Evolutionary conservation across 331 rosid species (phyloP), one percentile per base, ranked within the genome.

Genomic region (Acacia pycnantha): DNA sequence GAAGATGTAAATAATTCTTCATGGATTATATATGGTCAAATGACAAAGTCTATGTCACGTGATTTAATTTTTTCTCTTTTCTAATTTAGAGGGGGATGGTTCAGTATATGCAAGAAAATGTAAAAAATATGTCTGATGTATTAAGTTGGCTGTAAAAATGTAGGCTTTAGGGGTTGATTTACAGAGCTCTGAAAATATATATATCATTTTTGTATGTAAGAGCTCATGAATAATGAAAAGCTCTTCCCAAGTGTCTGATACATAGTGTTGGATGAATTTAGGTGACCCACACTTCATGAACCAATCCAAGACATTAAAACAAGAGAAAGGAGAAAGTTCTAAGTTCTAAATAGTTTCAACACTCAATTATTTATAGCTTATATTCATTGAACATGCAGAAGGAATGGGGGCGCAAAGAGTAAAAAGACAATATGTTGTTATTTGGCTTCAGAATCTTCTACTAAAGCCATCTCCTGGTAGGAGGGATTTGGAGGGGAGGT

Each of bases 1-100:
- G 19, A 91, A 95, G 83, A 83, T 89, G 67, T 95, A 88, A 91
- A 79, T 83, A 78, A 79, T 84, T 82, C 54, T 22, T 68, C 46
- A 51, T 6, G 24, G 70, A 24, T 64, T 15, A 50, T 11, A n/a
- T 26, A 61, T 69, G 18, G 54, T 26, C n/a, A 53, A 18, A 7
- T 43, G 12, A 9, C 46, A 43, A 37, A 37, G 76, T 48, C 11
- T 11, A 66, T 37, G 54, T 29, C 19, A 6, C 54, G 48, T 56
- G 29, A 41, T 62, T 62, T 62, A 54, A n/a, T 1, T 31, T 16
- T 37, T 37, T 35, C 10, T 0, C 8, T 69, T 69, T 11, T 1
- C 41, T 29, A 61, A 2, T 64, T 14, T 7, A 8, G 51, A 11
- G 73, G 73, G 74, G 56, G 53, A 22, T 11, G n/a, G 16, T 73